Percentiles rank a stretch among this genome's conserved stretches.
These are phyloP conservation scores for Tieghemiomyces parasiticus DNA, from an alignment of 192 early-diverging fungal genomes.

Conservation along the genomic window DNA sequence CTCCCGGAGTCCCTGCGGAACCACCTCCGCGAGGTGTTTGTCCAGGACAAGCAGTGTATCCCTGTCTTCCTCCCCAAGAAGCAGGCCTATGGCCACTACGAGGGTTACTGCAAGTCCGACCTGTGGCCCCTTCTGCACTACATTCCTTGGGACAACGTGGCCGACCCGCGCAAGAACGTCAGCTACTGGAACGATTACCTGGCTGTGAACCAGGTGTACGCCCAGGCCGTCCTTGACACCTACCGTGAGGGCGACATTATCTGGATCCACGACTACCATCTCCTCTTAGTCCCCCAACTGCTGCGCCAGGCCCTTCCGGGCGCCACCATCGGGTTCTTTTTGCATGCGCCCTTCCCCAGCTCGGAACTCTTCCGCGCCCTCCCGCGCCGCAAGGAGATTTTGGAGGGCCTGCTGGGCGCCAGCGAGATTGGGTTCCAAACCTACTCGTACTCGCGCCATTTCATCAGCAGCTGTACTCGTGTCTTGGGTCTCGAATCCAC, in stretches of 20 bases:
- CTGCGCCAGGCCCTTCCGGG: slow-evolving; percentile 66
- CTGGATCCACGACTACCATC: slow-evolving; percentile 97
- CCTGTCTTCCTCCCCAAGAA: slow-evolving; percentile 68
- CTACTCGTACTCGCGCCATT: slow-evolving; percentile 84
- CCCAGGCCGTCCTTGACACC: slow-evolving; percentile 55
- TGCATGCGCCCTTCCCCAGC: slow-evolving; percentile 94
- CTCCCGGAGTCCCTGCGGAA: slow-evolving; percentile 34
- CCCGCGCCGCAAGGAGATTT: slow-evolving; percentile 69
- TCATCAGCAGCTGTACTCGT: slow-evolving; percentile 75
- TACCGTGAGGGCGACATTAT: slow-evolving; percentile 81
- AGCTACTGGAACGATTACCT: slow-evolving; percentile 71
- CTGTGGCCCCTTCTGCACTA: slow-evolving; percentile 98
- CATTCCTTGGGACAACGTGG: slow-evolving; percentile 75
- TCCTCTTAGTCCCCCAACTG: slow-evolving; percentile 85
- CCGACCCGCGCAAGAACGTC: slow-evolving; percentile 62
- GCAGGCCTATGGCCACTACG: slow-evolving; percentile 72
- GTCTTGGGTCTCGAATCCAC: slow-evolving; percentile 78
- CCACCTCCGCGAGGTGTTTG: slow-evolving; percentile 36
- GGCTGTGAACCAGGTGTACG: slow-evolving; percentile 73
- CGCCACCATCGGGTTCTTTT: slow-evolving; percentile 88
- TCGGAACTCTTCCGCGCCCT: slow-evolving; percentile 90
- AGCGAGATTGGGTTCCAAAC: slow-evolving; percentile 90
- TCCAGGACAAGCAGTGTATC: slow-evolving; percentile 36
- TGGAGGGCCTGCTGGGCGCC: slow-evolving; percentile 79
- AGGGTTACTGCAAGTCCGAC: slow-evolving; percentile 72